Percentiles rank a stretch among this genome's conserved stretches.
These are phyloP conservation scores for Onygenales sp. DNA, from an alignment of 2,329 filamentous ascomycete genomes.

Conservation along the genomic window DNA sequence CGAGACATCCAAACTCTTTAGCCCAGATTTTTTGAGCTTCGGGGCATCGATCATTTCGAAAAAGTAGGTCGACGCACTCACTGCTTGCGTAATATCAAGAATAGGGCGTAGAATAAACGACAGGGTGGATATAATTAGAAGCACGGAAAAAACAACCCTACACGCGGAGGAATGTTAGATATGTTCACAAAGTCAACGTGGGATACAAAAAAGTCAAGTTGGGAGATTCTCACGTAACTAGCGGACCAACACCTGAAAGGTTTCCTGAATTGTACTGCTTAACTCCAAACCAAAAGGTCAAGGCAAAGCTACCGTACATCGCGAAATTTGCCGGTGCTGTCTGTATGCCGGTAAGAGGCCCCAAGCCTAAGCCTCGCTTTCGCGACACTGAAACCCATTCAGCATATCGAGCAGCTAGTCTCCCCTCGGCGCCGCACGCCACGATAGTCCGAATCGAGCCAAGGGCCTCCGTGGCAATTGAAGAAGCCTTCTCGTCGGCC, in stretches of 20 bases:
- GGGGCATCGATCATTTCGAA: conserved; percentile 25
- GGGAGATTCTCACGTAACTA: conserved; percentile 23
- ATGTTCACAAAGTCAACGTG: not conserved
- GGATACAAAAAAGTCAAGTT: not conserved
- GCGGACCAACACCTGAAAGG: conserved; percentile 25
- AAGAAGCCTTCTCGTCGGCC: conserved; percentile 27
- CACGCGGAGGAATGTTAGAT: not conserved
- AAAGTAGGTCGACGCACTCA: conserved; percentile 22
- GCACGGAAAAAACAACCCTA: conserved; percentile 28
- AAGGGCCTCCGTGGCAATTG: conserved; percentile 34
- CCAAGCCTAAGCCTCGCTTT: conserved; percentile 20
- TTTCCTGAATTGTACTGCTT: conserved; percentile 25
- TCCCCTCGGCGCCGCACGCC: conserved; percentile 32
- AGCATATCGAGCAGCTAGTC: conserved; percentile 27
- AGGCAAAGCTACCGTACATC: conserved; percentile 26
- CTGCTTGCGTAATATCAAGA: conserved; percentile 27
- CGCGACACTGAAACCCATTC: conserved; percentile 28
- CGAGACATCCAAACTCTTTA: conserved; percentile 42
- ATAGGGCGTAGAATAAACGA: conserved; percentile 17
- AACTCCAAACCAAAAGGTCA: conserved; percentile 30
- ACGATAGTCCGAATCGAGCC: conserved; percentile 35
- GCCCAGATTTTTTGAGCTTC: conserved; percentile 21
- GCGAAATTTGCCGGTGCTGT: conserved; percentile 26
- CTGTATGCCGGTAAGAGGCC: conserved; percentile 21
- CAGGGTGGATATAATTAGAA: conserved; percentile 12